Evolutionary conservation across 805 yeast species (phyloP).

Genomic region (Lipomyces yamadae): DNA sequence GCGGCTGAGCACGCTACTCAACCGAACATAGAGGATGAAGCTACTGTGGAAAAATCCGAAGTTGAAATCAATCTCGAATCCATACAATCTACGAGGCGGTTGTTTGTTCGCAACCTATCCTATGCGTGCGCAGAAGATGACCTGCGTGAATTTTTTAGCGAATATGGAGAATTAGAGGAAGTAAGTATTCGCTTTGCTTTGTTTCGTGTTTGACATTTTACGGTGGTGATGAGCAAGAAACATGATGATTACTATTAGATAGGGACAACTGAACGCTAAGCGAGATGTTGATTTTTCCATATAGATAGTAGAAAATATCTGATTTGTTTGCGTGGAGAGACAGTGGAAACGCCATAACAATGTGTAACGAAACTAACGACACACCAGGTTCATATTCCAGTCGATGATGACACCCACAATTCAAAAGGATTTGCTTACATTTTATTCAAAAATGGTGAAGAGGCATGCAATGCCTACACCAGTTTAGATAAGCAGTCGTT

Average conservation of each 20-base stretch:
- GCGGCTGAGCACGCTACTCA: slow-evolving; percentile 1
- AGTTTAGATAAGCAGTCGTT: slow-evolving; percentile 83
- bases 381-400: slow-evolving; percentile 74
- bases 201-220: background rate
- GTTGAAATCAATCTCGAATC: slow-evolving; percentile 29
- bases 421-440: slow-evolving; percentile 93
- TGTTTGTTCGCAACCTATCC: slow-evolving; percentile 84
- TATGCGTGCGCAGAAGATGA: slow-evolving; percentile 83
- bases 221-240: background rate
- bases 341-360: background rate
- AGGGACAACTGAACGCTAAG: slow-evolving; percentile 41
- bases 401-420: slow-evolving; percentile 85
- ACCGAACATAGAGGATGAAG: slow-evolving; percentile 19
- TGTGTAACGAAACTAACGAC: background rate
- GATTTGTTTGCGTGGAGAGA: slow-evolving; percentile 11
- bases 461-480: slow-evolving; percentile 76
- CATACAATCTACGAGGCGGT: slow-evolving; percentile 72
- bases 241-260: slow-evolving; percentile 38
- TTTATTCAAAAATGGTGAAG: slow-evolving; percentile 65
- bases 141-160: slow-evolving; percentile 63
- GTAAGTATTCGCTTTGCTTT: slow-evolving; percentile 24
- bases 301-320: slow-evolving; percentile 36
- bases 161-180: slow-evolving; percentile 78
- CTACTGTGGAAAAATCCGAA: slow-evolving; percentile 13
- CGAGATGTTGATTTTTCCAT: slow-evolving; percentile 37